Evolutionary conservation across 192 early-diverging fungal genomes (phyloP).

Genomic region (Phycomyces nitens): DNA sequence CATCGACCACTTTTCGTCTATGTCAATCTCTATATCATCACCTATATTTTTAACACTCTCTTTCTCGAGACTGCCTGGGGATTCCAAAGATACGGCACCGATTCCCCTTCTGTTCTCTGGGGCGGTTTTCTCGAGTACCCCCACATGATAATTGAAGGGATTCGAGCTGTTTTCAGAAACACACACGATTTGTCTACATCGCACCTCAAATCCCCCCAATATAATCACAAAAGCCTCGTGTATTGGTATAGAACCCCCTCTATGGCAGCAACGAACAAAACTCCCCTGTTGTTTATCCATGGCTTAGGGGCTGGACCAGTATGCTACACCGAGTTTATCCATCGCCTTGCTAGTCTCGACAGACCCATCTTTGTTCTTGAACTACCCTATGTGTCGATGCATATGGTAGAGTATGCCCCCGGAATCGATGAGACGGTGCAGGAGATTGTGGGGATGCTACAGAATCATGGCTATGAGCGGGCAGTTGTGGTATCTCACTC

Average conservation of each 20-base stretch:
- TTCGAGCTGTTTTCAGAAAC: not conserved
- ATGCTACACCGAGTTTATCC: slow-evolving; percentile 52
- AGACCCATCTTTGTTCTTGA: slow-evolving; percentile 53
- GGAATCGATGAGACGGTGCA: slow-evolving; percentile 50
- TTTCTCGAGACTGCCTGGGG: slow-evolving; percentile 10
- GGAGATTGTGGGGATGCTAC: slow-evolving; percentile 55
- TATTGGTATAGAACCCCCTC: slow-evolving; percentile 43
- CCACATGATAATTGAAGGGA: not conserved
- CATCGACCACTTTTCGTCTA: slow-evolving; percentile 61
- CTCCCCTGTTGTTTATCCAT: slow-evolving; percentile 66
- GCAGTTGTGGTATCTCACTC: slow-evolving; percentile 67
- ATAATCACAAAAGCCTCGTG: not conserved
- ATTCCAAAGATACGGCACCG: slow-evolving; percentile 8
- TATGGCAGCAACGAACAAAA: slow-evolving; percentile 17
- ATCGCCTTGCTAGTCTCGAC: slow-evolving; percentile 38
- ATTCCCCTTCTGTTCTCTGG: slow-evolving; percentile 9
- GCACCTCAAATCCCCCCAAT: not conserved
- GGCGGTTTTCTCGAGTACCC: slow-evolving; percentile 10
- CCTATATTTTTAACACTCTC: slow-evolving; percentile 21
- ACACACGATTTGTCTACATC: not conserved
- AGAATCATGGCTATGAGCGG: slow-evolving; percentile 41
- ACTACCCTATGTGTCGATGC: slow-evolving; percentile 65
- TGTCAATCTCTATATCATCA: slow-evolving; percentile 29
- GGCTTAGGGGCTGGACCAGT: slow-evolving; percentile 63
- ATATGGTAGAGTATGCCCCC: slow-evolving; percentile 52